Conservation (phyloP, 2,329 filamentous ascomycete species). For the Neoscytalidium dimidiatum region DNA sequence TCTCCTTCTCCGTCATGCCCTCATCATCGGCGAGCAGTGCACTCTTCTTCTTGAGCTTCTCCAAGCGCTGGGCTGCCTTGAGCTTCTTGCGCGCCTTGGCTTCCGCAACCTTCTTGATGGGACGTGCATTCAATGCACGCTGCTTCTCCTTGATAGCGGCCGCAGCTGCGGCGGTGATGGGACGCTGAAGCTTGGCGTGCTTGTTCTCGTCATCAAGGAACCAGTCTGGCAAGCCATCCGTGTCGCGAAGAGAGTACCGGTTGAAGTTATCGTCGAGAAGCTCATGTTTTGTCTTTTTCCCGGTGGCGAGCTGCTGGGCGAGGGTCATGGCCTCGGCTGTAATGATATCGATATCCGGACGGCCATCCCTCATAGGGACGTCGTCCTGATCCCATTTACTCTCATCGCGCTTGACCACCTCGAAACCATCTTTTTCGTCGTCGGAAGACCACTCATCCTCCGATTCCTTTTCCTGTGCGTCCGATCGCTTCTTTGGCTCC, state of each 20-base stretch:
- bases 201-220: constrained; percentile 89
- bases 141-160: constrained; percentile 92
- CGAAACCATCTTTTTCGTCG: constrained; percentile 51
- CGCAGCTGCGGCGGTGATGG: constrained; percentile 89
- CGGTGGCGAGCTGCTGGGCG: constrained; percentile 86
- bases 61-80: constrained; percentile 84
- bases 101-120: constrained; percentile 98
- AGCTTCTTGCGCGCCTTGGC: constrained; percentile 97
- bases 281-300: constrained; percentile 76
- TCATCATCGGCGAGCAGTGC: constrained; percentile 86
- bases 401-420: constrained; percentile 61
- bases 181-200: constrained; percentile 82
- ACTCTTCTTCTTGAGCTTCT: constrained; percentile 98
- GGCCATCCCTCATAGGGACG: constrained; percentile 64
- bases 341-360: constrained; percentile 90
- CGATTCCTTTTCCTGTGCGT: constrained; percentile 22
- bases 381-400: constrained; percentile 68
- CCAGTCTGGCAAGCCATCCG: constrained; percentile 93
- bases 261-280: constrained; percentile 92
- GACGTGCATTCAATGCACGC: constrained; percentile 88
- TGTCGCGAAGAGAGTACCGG: constrained; percentile 86
- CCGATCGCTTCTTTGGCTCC: neutral
- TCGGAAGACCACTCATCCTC: constrained; percentile 37
- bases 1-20: constrained; percentile 93
- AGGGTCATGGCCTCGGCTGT: constrained; percentile 99